These are phyloP conservation scores for Lomentospora prolificans DNA, from an alignment of 2,329 filamentous ascomycete genomes.

Conservation along the genomic window DNA sequence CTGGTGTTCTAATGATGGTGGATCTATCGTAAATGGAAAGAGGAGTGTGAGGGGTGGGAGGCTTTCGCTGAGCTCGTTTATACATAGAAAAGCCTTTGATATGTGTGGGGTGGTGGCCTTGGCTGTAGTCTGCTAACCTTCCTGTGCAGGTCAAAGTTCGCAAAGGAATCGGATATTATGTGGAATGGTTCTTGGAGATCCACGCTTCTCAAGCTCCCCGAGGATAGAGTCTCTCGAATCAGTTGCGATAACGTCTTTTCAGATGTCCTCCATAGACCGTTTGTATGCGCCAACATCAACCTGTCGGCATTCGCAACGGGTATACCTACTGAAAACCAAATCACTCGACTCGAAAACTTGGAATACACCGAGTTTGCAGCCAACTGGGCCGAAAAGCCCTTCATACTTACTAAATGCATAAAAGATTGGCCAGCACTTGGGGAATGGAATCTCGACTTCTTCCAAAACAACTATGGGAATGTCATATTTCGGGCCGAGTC, in stretches of 20 bases:
- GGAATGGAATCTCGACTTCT: constrained; percentile 61
- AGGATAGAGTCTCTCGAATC: constrained; percentile 43
- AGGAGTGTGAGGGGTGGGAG: no score
- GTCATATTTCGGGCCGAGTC: constrained; percentile 79
- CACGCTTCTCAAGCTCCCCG: constrained; percentile 55
- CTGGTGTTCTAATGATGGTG: no score
- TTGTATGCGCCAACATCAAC: constrained; percentile 72
- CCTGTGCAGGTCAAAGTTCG: constrained; percentile 1
- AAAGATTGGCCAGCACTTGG: constrained; percentile 70
- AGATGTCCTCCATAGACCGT: constrained; percentile 81
- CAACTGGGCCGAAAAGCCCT: constrained; percentile 70
- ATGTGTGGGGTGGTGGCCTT: no score
- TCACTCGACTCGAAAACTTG: constrained; percentile 59
- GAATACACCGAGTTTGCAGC: constrained; percentile 63
- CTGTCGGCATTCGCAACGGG: constrained; percentile 55
- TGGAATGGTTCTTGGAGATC: constrained; percentile 52
- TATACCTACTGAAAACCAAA: constrained; percentile 67
- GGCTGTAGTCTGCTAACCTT: neutral
- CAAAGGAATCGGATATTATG: neutral
- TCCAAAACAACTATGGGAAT: constrained; percentile 54
- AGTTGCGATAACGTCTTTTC: constrained; percentile 77
- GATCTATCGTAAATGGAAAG: no score
- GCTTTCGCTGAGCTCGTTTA: no score
- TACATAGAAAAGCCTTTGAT: no score
- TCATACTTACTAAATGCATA: constrained; percentile 76